A percentile compares a stretch with the other conserved stretches of the same genome.
phyloP scores from a whole-genome alignment of 768 basidiomycete genomes.

The Xerocomellus chrysenteron region DNA sequence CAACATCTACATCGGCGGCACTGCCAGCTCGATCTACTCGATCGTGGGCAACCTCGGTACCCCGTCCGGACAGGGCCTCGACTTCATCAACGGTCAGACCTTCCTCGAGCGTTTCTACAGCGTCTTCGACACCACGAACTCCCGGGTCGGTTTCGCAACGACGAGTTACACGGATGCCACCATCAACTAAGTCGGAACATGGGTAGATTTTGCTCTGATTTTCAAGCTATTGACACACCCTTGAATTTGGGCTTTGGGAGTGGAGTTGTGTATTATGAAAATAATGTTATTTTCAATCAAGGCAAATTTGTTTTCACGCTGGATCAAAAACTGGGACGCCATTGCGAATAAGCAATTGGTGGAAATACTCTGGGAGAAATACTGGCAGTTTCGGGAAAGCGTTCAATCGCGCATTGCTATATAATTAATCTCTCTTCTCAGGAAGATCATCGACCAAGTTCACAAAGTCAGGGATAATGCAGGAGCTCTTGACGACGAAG shows the following conservation, averaged over 20 bases:
- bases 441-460: background rate
- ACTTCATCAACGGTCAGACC: conserved; percentile 54
- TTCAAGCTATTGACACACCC: background rate
- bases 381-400: background rate
- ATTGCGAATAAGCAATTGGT: background rate
- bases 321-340: too few relatives aligned
- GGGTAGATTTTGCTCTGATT: background rate
- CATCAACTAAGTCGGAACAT: conserved; percentile 23
- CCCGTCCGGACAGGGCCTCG: conserved; percentile 44
- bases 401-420: background rate
- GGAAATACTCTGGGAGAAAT: background rate
- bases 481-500: background rate
- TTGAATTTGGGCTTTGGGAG: background rate
- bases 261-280: conserved; percentile 1
- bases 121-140: conserved; percentile 60
- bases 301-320: background rate
- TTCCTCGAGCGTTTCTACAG: conserved; percentile 67
- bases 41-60: conserved; percentile 40
- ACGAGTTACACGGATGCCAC: conserved; percentile 31
- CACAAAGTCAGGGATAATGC: background rate
- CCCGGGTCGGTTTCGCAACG: conserved; percentile 33
- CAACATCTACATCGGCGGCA: conserved; percentile 45
- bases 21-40: conserved; percentile 35
- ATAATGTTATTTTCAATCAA: background rate
- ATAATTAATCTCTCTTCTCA: background rate